These are phyloP conservation scores for Aspergillus hiratsukae DNA, from an alignment of 2,329 filamentous ascomycete genomes.

Conservation along the genomic window DNA sequence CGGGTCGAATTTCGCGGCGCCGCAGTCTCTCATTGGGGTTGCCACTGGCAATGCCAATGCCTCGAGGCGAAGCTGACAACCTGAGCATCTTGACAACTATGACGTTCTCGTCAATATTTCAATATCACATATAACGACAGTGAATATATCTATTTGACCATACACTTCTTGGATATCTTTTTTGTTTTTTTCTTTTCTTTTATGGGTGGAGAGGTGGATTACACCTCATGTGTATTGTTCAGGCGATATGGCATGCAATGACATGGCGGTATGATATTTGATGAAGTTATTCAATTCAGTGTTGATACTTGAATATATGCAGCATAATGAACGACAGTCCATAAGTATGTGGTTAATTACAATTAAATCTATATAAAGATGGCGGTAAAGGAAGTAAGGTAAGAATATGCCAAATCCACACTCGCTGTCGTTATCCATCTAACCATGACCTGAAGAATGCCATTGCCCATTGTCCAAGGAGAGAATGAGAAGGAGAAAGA, in stretches of 20 bases:
- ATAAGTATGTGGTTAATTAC: not conserved
- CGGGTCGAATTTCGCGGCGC: constrained; percentile 23
- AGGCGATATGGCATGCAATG: not conserved
- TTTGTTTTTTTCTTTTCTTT: not conserved
- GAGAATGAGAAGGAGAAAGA: not conserved
- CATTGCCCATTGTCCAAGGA: not conserved
- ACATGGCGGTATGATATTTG: not conserved
- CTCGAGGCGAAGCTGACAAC: constrained; percentile 20
- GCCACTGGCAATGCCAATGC: constrained; percentile 28
- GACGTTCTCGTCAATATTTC: not conserved
- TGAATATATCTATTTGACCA: not conserved
- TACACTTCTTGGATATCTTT: constrained; percentile 2
- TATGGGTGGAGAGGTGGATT: not conserved
- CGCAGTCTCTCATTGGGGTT: constrained; percentile 34
- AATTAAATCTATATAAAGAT: constrained; percentile 2
- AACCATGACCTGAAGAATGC: constrained; percentile 14
- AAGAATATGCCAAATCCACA: constrained; percentile 9
- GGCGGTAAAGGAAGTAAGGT: not conserved
- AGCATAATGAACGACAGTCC: not conserved
- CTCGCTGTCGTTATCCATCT: constrained; percentile 26
- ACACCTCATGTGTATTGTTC: not conserved
- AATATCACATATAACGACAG: not conserved
- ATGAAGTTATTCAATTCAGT: not conserved
- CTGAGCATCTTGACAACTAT: not conserved
- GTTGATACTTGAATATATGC: not conserved